phyloP scores from a whole-genome alignment of 2,329 filamentous ascomycete species.

The Talaromyces atroroseus region DNA sequence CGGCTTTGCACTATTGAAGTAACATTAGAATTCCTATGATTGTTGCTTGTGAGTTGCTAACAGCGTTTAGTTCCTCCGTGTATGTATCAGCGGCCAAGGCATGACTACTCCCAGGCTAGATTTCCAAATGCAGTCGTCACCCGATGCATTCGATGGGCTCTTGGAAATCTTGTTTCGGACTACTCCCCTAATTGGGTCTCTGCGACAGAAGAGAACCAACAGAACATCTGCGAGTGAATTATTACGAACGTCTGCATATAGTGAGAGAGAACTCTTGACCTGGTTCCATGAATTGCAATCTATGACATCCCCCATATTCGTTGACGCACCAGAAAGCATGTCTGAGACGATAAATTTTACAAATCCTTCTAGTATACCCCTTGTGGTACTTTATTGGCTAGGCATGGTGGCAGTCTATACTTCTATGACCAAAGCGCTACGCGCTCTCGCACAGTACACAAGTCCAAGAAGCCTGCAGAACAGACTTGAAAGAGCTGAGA shows the following conservation, averaged over 20 bases:
- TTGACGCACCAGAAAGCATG: neutral
- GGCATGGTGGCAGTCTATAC: neutral
- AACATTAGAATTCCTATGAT: neutral
- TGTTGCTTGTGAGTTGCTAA: neutral
- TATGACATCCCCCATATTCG: neutral
- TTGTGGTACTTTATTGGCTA: neutral
- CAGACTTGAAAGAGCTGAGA: neutral
- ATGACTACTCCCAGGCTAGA: neutral
- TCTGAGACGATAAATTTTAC: neutral
- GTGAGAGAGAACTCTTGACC: neutral
- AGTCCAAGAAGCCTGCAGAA: neutral
- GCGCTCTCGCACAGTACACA: neutral
- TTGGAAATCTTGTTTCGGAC: neutral
- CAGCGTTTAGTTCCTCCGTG: neutral
- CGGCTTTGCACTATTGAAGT: conserved; percentile 1
- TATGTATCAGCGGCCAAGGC: neutral
- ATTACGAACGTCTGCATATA: neutral
- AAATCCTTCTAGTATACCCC: neutral
- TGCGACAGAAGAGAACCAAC: neutral
- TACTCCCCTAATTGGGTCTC: neutral
- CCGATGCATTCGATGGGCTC: neutral
- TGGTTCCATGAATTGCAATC: conserved; percentile 2
- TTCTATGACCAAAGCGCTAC: neutral
- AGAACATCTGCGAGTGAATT: neutral
- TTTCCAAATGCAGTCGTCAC: neutral